Percentiles rank a stretch among this genome's conserved stretches.
phyloP scores from a whole-genome alignment of 2,329 filamentous ascomycete species.

The Amesomyces nigricolor region DNA sequence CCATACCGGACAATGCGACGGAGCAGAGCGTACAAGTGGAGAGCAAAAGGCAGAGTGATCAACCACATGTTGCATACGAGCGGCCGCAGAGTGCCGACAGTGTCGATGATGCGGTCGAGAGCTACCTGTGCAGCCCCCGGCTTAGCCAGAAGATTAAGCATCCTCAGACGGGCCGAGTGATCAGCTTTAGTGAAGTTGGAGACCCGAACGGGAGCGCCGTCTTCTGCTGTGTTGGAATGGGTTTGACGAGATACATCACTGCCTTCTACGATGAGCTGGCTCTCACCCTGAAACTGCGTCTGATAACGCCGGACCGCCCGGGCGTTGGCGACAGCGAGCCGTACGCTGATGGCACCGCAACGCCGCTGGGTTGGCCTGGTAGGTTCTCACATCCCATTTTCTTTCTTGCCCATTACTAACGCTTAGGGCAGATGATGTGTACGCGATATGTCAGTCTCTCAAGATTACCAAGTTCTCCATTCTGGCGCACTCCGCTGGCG shows the following conservation, averaged over 20 bases:
- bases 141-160: constrained; percentile 84
- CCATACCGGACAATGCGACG: constrained; percentile 35
- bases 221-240: constrained; percentile 97
- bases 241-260: constrained; percentile 88
- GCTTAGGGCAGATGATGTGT: constrained; percentile 62
- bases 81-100: constrained; percentile 76
- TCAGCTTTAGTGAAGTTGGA: constrained; percentile 95
- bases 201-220: constrained; percentile 87
- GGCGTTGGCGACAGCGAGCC: constrained; percentile 89
- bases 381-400: constrained; percentile 33
- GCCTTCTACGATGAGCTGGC: constrained; percentile 97
- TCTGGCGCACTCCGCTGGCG: constrained; percentile 89
- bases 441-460: constrained; percentile 84
- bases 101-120: constrained; percentile 79
- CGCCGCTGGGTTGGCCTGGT: constrained; percentile 92
- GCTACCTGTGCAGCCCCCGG: constrained; percentile 75
- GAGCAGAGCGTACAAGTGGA: constrained; percentile 12
- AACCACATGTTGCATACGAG: constrained; percentile 54
- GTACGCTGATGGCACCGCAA: constrained; percentile 74
- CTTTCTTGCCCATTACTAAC: not conserved
- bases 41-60: constrained; percentile 30
- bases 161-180: constrained; percentile 77
- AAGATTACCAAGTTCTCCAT: constrained; percentile 96
- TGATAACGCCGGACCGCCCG: constrained; percentile 91
- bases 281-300: constrained; percentile 74